phyloP scores from a whole-genome alignment of 257 asterid species.

The Solanum paucissectum region DNA sequence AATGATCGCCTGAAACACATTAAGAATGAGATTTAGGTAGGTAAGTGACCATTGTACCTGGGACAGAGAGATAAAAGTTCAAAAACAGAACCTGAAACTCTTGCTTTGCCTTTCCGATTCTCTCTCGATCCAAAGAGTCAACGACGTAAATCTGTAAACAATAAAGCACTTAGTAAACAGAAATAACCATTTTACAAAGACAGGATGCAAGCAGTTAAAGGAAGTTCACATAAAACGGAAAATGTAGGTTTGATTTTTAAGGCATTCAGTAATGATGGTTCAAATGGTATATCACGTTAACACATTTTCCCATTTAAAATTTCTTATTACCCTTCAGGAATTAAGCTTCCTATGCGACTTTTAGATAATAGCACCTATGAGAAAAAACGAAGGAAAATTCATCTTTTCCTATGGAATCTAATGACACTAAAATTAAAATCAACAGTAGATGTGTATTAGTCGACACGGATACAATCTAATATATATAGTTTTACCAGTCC shows the following conservation, averaged over 20 bases:
- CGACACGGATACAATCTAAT: background rate
- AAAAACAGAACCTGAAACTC: slow-evolving; percentile 6
- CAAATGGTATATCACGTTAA: background rate
- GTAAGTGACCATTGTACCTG: background rate
- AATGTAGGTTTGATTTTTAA: background rate
- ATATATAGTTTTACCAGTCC: slow-evolving; percentile 57
- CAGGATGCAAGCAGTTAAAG: background rate
- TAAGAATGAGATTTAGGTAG: slow-evolving; percentile 4
- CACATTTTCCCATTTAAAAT: background rate
- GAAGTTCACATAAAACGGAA: background rate
- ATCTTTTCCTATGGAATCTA: background rate
- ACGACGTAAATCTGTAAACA: background rate
- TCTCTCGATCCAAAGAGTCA: slow-evolving; percentile 10
- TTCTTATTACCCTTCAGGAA: background rate
- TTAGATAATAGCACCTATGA: background rate
- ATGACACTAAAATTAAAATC: background rate
- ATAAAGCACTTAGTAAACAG: background rate
- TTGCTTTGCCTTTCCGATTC: slow-evolving; percentile 4
- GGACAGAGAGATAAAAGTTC: background rate
- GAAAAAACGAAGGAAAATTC: background rate
- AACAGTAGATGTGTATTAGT: background rate
- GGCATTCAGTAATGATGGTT: background rate
- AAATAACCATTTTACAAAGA: background rate
- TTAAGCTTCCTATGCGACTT: background rate
- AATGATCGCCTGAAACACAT: slow-evolving; percentile 8